Evolutionary conservation across 2,329 filamentous ascomycete species (phyloP).

Genomic region (Moelleriella libera): DNA sequence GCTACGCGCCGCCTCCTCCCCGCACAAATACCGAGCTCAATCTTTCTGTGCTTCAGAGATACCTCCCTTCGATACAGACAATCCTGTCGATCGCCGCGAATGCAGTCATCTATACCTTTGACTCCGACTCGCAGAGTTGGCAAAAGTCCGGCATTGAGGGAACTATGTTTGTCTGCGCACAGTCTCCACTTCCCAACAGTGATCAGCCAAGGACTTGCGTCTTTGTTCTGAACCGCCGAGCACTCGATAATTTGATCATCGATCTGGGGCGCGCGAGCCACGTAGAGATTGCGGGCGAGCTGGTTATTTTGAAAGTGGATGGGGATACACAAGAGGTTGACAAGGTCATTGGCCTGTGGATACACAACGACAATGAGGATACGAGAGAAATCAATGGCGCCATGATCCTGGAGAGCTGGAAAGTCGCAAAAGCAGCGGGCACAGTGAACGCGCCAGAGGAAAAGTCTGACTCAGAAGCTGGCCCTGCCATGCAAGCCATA

Average conservation of each 20-base stretch:
- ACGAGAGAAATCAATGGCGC: conserved; percentile 26
- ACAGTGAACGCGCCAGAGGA: conserved; percentile 13
- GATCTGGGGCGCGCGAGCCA: conserved; percentile 46
- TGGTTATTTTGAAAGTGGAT: conserved; percentile 34
- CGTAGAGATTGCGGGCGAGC: conserved; percentile 46
- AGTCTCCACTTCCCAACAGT: conserved; percentile 25
- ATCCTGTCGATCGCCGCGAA: conserved; percentile 76
- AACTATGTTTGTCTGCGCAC: conserved; percentile 73
- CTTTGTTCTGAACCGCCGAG: conserved; percentile 60
- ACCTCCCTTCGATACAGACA: conserved; percentile 57
- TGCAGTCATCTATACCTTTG: conserved; percentile 74
- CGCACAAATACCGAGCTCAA: conserved; percentile 80
- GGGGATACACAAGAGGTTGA: conserved; percentile 18
- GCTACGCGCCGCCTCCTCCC: conserved; percentile 30
- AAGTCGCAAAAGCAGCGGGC: conserved; percentile 16
- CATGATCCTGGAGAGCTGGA: conserved; percentile 29
- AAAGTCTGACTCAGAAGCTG: conserved; percentile 17
- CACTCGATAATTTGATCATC: conserved; percentile 56
- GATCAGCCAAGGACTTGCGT: conserved; percentile 36
- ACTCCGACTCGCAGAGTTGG: conserved; percentile 52
- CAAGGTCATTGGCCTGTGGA: conserved; percentile 38
- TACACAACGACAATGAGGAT: conserved; percentile 34
- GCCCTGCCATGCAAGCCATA: conserved; percentile 28
- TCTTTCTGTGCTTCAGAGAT: conserved; percentile 66
- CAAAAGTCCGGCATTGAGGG: conserved; percentile 79